Evolutionary conservation across 169 alveolate species (phyloP).

Genomic region (Plasmodium knowlesi): DNA sequence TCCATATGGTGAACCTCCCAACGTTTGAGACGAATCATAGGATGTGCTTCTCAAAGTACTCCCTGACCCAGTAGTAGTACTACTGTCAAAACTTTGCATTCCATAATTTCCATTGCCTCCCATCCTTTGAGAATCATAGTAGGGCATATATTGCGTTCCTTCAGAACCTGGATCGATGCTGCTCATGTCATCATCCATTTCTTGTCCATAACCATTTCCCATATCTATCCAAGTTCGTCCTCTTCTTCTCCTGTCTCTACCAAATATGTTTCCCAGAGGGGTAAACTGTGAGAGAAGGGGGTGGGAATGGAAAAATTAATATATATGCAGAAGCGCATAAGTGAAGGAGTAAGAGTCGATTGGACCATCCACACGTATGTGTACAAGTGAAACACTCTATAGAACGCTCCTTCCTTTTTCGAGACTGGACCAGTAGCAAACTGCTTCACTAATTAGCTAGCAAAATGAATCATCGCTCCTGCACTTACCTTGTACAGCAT

Average conservation of each 20-base stretch:
- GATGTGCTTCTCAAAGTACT: too few species aligned
- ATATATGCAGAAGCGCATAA: background rate
- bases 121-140: background rate
- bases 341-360: background rate
- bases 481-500: slow-evolving; percentile 5
- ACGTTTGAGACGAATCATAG: background rate
- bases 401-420: background rate
- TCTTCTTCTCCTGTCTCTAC: background rate
- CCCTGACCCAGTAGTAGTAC: too few species aligned
- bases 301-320: background rate
- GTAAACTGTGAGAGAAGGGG: background rate
- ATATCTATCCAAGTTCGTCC: background rate
- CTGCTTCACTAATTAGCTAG: too few species aligned
- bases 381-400: background rate
- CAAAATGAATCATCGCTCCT: background rate
- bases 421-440: too few species aligned
- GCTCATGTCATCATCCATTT: background rate
- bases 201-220: background rate
- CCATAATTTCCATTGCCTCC: background rate
- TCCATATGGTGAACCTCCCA: too few species aligned
- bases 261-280: background rate
- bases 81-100: too few species aligned
- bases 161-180: background rate
- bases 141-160: background rate
- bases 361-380: background rate